Evolutionary conservation across 2,329 filamentous ascomycete species (phyloP).

Genomic region (Ophiostoma populinum): DNA sequence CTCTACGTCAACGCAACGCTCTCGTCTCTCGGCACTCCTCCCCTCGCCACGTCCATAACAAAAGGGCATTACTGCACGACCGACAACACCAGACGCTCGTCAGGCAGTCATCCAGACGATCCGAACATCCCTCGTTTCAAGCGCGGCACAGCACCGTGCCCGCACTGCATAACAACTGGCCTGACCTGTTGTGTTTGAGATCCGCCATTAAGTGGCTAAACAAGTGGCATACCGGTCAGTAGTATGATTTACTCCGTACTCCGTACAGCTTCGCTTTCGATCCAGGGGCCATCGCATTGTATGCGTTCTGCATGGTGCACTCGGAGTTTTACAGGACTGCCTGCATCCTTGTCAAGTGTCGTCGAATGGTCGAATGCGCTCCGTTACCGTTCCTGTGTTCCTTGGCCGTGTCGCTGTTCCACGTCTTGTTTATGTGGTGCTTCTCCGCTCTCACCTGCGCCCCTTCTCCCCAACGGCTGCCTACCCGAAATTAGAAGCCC

Average conservation of each 20-base stretch:
- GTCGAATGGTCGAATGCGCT: too few relatives aligned
- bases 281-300: neutral
- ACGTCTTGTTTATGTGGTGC: neutral
- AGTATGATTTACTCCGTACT: neutral
- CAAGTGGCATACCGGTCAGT: slow-evolving; percentile 6
- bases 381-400: neutral
- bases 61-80: too few relatives aligned
- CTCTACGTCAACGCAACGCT: too few relatives aligned
- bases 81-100: too few relatives aligned
- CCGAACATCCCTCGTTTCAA: slow-evolving; percentile 2
- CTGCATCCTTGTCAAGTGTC: too few relatives aligned
- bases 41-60: too few relatives aligned
- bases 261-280: neutral
- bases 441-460: slow-evolving; percentile 3
- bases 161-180: too few relatives aligned
- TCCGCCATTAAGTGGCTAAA: slow-evolving; percentile 4
- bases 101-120: slow-evolving; percentile 5
- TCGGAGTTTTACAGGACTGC: neutral
- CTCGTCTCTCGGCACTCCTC: too few relatives aligned
- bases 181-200: slow-evolving; percentile 7
- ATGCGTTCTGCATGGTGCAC: slow-evolving; percentile 3
- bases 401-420: neutral
- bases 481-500: slow-evolving; percentile 4
- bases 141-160: neutral
- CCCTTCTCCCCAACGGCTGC: slow-evolving; percentile 6